phyloP scores from a whole-genome alignment of 371 early-diverging fungal genomes.

The Blakeslea trispora region DNA sequence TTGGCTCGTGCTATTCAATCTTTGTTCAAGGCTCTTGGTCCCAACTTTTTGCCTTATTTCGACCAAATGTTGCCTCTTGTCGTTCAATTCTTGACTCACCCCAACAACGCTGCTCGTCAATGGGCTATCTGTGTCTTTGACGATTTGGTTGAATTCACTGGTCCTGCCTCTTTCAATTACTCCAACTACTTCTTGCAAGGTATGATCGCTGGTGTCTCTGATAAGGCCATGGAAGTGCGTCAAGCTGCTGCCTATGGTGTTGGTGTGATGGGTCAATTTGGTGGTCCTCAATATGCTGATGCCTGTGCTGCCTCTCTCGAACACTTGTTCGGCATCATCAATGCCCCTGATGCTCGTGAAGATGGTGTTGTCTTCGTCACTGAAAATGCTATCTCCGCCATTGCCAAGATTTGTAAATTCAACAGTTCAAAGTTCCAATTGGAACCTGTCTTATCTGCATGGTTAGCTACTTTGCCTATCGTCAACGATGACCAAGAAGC shows the following conservation, averaged over 20 bases:
- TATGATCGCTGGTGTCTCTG: slow-evolving; percentile 66
- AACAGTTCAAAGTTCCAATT: slow-evolving; percentile 60
- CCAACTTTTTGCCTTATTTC: slow-evolving; percentile 78
- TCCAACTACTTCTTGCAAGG: slow-evolving; percentile 71
- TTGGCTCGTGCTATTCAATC: slow-evolving; percentile 76
- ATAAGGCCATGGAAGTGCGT: slow-evolving; percentile 72
- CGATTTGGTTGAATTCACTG: slow-evolving; percentile 88
- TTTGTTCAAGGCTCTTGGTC: slow-evolving; percentile 71
- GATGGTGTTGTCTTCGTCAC: slow-evolving; percentile 81
- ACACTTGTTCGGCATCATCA: slow-evolving; percentile 65
- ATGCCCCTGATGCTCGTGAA: slow-evolving; percentile 63
- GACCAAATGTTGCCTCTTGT: slow-evolving; percentile 73
- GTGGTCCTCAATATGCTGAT: slow-evolving; percentile 75
- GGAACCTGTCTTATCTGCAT: slow-evolving; percentile 67
- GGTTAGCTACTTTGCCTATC: slow-evolving; percentile 84
- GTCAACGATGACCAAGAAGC: slow-evolving; percentile 88
- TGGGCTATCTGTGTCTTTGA: slow-evolving; percentile 90
- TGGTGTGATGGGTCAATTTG: slow-evolving; percentile 85
- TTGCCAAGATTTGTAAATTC: slow-evolving; percentile 84
- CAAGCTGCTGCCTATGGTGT: slow-evolving; percentile 94
- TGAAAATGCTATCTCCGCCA: slow-evolving; percentile 89
- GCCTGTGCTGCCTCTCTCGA: slow-evolving; percentile 66
- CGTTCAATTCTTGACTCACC: slow-evolving; percentile 61
- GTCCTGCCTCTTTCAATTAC: slow-evolving; percentile 76
- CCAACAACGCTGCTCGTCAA: slow-evolving; percentile 76